phyloP scores from a whole-genome alignment of 371 early-diverging fungal genomes.

The Zychaea mexicana region DNA sequence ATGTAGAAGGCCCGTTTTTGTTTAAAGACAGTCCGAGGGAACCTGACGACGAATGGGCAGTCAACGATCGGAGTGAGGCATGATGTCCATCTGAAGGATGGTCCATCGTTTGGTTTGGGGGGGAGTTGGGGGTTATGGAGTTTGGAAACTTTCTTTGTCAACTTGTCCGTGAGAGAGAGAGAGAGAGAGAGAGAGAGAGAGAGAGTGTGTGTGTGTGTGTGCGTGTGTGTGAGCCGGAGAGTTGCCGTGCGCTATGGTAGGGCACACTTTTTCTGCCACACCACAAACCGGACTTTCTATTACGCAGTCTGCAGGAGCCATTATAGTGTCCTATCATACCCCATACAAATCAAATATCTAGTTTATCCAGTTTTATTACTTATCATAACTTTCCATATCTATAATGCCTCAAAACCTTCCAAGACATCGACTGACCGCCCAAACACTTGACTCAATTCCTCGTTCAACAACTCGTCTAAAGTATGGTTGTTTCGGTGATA shows the following conservation, averaged over 20 bases:
- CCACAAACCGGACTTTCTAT: background rate
- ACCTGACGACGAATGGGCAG: constrained; percentile 16
- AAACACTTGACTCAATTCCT: constrained; percentile 62
- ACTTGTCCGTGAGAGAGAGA: too few relatives aligned
- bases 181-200: too few relatives aligned
- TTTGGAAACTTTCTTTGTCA: too few relatives aligned
- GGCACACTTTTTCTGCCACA: background rate
- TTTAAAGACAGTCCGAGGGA: constrained; percentile 18
- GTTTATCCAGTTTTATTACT: background rate
- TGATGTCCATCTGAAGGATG: constrained; percentile 10
- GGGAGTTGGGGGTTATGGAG: too few relatives aligned
- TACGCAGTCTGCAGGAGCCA: too few relatives aligned
- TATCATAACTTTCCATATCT: background rate
- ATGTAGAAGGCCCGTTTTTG: constrained; percentile 20
- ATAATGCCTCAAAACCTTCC: constrained; percentile 11
- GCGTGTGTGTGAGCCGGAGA: too few relatives aligned
- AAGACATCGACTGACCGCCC: constrained; percentile 33
- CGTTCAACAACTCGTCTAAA: constrained; percentile 67
- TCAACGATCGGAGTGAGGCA: constrained; percentile 19
- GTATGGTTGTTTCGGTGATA: constrained; percentile 70
- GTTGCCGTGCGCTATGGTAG: too few relatives aligned
- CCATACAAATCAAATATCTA: background rate
- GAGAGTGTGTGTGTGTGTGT: too few relatives aligned
- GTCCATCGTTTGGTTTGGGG: background rate
- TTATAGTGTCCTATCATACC: background rate